A percentile compares a stretch with the other conserved stretches of the same genome.
Evolutionary conservation across 1,284 basidiomycete species (phyloP).

Genomic region (Cutaneotrichosporon cavernicola): DNA sequence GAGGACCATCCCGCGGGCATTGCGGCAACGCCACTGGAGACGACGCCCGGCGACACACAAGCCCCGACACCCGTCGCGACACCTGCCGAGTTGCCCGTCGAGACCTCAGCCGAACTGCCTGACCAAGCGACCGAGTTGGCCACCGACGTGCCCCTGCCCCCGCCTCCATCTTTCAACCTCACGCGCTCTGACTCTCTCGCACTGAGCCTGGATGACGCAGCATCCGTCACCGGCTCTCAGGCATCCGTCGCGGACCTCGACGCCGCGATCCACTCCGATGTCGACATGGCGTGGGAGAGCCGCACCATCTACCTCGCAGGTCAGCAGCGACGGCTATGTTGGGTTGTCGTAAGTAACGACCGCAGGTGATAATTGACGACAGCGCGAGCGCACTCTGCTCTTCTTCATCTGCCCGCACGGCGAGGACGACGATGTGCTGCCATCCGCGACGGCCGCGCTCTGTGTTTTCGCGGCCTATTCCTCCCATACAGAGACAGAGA

Average conservation of each 20-base stretch:
- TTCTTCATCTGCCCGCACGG: conserved; percentile 23
- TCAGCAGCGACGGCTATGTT: conserved; percentile 23
- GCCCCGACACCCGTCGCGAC: background rate
- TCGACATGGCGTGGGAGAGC: conserved; percentile 17
- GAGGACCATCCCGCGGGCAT: background rate
- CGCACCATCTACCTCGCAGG: conserved; percentile 27
- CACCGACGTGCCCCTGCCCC: background rate
- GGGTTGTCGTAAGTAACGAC: conserved; percentile 37
- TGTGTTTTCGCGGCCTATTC: conserved; percentile 10
- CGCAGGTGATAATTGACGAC: background rate
- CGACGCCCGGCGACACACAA: background rate
- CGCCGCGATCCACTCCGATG: conserved; percentile 28
- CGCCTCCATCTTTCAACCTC: no score
- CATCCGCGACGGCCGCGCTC: conserved; percentile 2
- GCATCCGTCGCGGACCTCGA: conserved; percentile 30
- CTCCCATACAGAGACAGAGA: background rate
- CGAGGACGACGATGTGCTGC: conserved; percentile 4
- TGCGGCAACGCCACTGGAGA: background rate
- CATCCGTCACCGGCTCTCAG: background rate
- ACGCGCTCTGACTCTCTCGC: background rate
- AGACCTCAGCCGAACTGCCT: background rate
- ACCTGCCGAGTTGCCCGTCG: background rate
- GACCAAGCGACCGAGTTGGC: background rate
- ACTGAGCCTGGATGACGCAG: background rate
- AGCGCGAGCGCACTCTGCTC: conserved; percentile 38